Conservation (phyloP, 164 flowering plant genomes). For the Liquidambar formosana region DNA sequence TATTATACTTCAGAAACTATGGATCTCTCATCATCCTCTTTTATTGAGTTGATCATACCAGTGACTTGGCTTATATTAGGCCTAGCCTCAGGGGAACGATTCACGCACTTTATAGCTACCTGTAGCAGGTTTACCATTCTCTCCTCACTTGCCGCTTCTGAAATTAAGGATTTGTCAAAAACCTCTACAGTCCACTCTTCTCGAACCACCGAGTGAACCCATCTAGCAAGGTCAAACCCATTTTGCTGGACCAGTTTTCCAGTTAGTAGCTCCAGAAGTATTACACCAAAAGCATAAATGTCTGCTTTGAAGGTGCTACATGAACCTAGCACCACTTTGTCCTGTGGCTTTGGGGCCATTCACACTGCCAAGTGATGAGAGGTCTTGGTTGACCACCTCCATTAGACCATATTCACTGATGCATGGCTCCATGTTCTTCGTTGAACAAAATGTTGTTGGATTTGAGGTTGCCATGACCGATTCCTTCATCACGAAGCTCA, state of each 20-base stretch:
- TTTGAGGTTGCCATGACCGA: slow-evolving; percentile 54
- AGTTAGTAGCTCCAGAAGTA: slow-evolving; percentile 69
- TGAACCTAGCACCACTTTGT: neutral
- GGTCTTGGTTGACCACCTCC: neutral
- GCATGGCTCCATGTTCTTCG: slow-evolving; percentile 43
- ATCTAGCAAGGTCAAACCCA: slow-evolving; percentile 50
- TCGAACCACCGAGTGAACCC: slow-evolving; percentile 62
- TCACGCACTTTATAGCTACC: slow-evolving; percentile 63
- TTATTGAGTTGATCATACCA: slow-evolving; percentile 41
- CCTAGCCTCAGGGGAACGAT: slow-evolving; percentile 43
- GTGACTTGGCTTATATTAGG: slow-evolving; percentile 57
- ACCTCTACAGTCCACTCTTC: slow-evolving; percentile 83
- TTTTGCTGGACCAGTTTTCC: slow-evolving; percentile 50
- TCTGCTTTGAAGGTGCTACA: slow-evolving; percentile 43
- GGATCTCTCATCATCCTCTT: slow-evolving; percentile 70
- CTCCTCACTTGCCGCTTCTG: slow-evolving; percentile 61
- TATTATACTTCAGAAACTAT: slow-evolving; percentile 6
- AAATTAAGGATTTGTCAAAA: slow-evolving; percentile 49
- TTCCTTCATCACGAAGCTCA: slow-evolving; percentile 22
- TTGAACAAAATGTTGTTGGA: slow-evolving; percentile 48
- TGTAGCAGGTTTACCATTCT: slow-evolving; percentile 67
- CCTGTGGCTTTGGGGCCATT: neutral
- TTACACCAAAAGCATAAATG: slow-evolving; percentile 49
- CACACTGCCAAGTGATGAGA: neutral
- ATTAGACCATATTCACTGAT: slow-evolving; percentile 51